phyloP scores from a whole-genome alignment of 345 rosid genomes.

The Trapa bicornis region DNA sequence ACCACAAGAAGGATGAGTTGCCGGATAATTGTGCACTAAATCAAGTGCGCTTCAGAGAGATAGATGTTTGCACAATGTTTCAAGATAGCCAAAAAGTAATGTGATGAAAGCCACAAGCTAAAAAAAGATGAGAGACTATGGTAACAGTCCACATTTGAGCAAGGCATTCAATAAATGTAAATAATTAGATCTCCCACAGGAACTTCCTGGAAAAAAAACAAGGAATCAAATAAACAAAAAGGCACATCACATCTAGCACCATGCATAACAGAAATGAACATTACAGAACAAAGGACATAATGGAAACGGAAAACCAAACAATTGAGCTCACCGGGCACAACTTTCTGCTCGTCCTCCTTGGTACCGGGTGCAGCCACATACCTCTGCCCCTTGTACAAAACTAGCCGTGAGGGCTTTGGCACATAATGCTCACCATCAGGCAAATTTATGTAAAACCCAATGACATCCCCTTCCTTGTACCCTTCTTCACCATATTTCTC shows the following conservation, averaged over 20 bases:
- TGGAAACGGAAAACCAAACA: not conserved
- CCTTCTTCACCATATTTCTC: constrained; percentile 87
- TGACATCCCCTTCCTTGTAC: constrained; percentile 82
- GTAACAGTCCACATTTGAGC: not conserved
- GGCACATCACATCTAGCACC: not conserved
- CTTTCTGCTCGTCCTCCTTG: constrained; percentile 65
- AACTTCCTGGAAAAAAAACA: not conserved
- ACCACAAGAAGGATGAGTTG: no score
- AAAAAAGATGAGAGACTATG: not conserved
- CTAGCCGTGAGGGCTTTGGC: constrained; percentile 67
- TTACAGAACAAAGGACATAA: no score
- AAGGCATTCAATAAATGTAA: not conserved
- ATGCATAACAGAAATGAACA: not conserved
- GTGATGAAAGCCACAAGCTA: not conserved
- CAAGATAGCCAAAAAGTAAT: not conserved
- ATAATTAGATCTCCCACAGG: not conserved
- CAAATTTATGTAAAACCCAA: constrained; percentile 79
- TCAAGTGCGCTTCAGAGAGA: not conserved
- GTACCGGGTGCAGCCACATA: constrained; percentile 55
- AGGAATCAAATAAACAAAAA: not conserved
- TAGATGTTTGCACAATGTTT: not conserved
- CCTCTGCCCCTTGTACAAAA: constrained; percentile 87
- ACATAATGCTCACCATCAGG: constrained; percentile 68
- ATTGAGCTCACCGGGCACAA: constrained; percentile 56
- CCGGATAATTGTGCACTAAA: not conserved